These are phyloP conservation scores for Eucalyptus leucophloia DNA, from an alignment of 345 rosid species.

Conservation along the genomic window DNA sequence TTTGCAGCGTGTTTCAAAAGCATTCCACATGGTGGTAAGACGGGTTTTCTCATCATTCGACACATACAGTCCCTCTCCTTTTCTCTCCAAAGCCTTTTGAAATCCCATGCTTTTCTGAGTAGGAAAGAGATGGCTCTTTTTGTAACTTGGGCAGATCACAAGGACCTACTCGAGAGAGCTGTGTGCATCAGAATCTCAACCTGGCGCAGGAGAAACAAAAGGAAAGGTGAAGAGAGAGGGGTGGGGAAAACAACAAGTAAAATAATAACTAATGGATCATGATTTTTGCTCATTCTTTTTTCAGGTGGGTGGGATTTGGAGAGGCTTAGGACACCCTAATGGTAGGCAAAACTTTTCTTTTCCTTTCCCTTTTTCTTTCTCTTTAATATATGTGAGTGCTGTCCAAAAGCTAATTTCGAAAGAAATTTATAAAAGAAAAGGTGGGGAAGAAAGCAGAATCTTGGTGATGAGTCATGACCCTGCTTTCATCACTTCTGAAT, in stretches of 20 bases:
- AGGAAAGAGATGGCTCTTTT: not conserved
- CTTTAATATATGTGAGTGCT: not conserved
- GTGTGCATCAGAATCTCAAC: not conserved
- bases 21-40: not conserved
- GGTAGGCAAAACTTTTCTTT: not conserved
- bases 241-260: not conserved
- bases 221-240: not conserved
- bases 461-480: not conserved
- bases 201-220: not conserved
- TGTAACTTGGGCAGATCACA: not conserved
- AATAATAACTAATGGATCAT: not conserved
- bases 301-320: not conserved
- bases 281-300: not conserved
- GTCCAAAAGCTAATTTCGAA: not conserved
- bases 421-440: not conserved
- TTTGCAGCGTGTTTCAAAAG: not conserved
- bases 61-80: not conserved
- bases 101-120: not conserved
- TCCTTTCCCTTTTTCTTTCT: not conserved
- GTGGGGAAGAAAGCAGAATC: not conserved
- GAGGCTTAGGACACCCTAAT: not conserved
- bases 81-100: not conserved
- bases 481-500: not conserved
- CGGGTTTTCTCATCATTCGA: not conserved
- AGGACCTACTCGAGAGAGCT: not conserved